Evolutionary conservation across 768 basidiomycete species (phyloP).

Genomic region (Amanita rimosa): DNA sequence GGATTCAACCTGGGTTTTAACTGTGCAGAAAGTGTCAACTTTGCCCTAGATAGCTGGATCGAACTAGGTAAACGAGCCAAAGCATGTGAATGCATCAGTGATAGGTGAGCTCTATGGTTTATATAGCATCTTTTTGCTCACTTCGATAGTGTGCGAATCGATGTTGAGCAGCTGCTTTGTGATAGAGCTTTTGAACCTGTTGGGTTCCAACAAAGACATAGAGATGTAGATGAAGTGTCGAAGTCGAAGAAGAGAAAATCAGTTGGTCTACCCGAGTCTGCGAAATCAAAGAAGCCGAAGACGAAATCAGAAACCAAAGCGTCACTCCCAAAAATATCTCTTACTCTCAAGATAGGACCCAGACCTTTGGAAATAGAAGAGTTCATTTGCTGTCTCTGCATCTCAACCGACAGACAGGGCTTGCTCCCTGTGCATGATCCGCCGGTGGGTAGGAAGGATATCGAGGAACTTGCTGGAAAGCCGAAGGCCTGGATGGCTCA

Average conservation of each 20-base stretch:
- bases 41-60: constrained; percentile 90
- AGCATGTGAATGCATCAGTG: constrained; percentile 59
- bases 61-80: constrained; percentile 78
- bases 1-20: constrained; percentile 96
- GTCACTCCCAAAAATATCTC: constrained; percentile 28
- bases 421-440: constrained; percentile 62
- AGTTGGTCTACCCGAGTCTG: constrained; percentile 21
- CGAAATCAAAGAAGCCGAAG: constrained; percentile 35
- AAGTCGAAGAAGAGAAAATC: constrained; percentile 27
- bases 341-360: constrained; percentile 62
- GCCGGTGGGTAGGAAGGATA: constrained; percentile 43
- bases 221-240: constrained; percentile 14
- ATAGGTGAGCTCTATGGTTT: constrained; percentile 39
- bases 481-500: constrained; percentile 65
- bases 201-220: constrained; percentile 10
- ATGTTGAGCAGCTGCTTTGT: constrained; percentile 75
- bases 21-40: constrained; percentile 96
- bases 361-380: constrained; percentile 41
- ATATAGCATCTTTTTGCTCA: constrained; percentile 2
- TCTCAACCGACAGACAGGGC: constrained; percentile 38
- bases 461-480: constrained; percentile 32
- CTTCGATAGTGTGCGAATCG: constrained; percentile 70
- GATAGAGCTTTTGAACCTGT: constrained; percentile 46
- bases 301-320: constrained; percentile 14
- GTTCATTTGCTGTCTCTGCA: constrained; percentile 63